Evolutionary conservation across 2,329 filamentous ascomycete species (phyloP).

Genomic region (Monilinia aucupariae): DNA sequence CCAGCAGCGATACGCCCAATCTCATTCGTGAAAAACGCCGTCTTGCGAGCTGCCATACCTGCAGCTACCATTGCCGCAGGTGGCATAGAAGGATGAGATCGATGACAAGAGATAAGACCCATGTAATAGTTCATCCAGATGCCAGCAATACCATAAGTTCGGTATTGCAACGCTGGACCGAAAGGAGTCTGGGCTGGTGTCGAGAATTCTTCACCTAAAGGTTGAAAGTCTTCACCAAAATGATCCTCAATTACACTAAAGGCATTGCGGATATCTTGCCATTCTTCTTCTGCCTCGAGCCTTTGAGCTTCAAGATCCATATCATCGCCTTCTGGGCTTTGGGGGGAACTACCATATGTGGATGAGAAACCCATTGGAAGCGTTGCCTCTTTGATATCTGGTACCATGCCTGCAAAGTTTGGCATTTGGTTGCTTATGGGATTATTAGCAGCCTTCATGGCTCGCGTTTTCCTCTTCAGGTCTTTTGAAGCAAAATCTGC

Average conservation of each 20-base stretch:
- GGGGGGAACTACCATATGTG: slow-evolving; percentile 22
- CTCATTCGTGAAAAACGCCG: slow-evolving; percentile 62
- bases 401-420: slow-evolving; percentile 33
- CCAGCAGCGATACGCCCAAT: slow-evolving; percentile 79
- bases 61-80: slow-evolving; percentile 81
- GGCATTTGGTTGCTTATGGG: slow-evolving; percentile 30
- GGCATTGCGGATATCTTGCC: slow-evolving; percentile 66
- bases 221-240: slow-evolving; percentile 70
- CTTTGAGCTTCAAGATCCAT: slow-evolving; percentile 28
- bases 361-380: slow-evolving; percentile 33
- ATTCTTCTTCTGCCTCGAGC: slow-evolving; percentile 49
- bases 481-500: slow-evolving; percentile 75
- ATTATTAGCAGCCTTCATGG: slow-evolving; percentile 49
- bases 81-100: slow-evolving; percentile 84
- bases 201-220: slow-evolving; percentile 62
- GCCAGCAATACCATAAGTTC: slow-evolving; percentile 79
- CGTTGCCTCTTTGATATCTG: slow-evolving; percentile 25
- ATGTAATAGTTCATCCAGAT: slow-evolving; percentile 87
- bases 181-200: slow-evolving; percentile 67
- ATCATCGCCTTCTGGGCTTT: slow-evolving; percentile 25
- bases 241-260: slow-evolving; percentile 62
- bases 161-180: slow-evolving; percentile 73
- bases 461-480: slow-evolving; percentile 68
- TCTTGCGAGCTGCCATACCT: slow-evolving; percentile 67
- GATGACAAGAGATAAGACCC: slow-evolving; percentile 73